A percentile compares a stretch with the other conserved stretches of the same genome.
These are phyloP conservation scores for Pleoardoris graminearum DNA, from an alignment of 2,329 filamentous ascomycete species.

Conservation along the genomic window DNA sequence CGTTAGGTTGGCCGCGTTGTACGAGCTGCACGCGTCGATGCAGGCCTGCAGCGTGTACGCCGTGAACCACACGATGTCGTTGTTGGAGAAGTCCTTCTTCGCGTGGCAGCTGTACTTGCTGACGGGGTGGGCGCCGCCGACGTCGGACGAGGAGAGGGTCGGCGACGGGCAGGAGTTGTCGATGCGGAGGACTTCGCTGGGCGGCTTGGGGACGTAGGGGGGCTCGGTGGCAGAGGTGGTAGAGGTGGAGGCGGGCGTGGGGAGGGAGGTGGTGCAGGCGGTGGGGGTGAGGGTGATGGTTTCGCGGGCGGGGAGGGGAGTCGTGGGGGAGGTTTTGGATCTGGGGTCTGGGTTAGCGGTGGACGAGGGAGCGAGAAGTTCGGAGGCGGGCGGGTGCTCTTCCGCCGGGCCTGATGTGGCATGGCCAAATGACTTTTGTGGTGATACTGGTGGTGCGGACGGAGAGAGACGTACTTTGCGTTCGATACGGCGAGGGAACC, in stretches of 20 bases:
- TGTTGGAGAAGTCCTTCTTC: not conserved
- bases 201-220: not conserved
- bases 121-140: not conserved
- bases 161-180: constrained; percentile 1
- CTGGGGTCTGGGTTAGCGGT: not conserved
- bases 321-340: not conserved
- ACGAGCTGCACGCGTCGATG: constrained; percentile 11
- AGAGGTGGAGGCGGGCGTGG: not conserved
- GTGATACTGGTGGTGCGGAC: no score
- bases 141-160: not conserved
- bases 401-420: no score
- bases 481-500: constrained; percentile 11
- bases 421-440: not conserved
- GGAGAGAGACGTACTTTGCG: constrained; percentile 3
- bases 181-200: not conserved
- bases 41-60: constrained; percentile 12
- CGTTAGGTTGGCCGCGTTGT: not conserved
- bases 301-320: not conserved
- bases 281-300: not conserved
- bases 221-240: not conserved
- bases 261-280: not conserved
- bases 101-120: constrained; percentile 1
- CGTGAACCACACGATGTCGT: constrained; percentile 11
- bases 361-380: not conserved
- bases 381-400: not conserved